phyloP scores from a whole-genome alignment of 129 eudicot genomes.

The Artemisia tridentata region DNA sequence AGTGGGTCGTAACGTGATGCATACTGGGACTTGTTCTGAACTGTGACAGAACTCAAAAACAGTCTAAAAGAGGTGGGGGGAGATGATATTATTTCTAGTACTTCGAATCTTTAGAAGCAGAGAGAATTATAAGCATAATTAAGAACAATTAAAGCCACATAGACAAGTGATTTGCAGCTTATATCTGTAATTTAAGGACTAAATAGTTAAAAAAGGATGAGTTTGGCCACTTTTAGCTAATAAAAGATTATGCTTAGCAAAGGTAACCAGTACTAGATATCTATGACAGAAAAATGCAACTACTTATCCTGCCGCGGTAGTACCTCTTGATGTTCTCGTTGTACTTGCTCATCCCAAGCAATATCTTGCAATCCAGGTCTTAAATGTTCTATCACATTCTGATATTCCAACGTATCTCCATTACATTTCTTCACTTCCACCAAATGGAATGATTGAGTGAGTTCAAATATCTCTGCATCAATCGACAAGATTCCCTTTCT shows the following conservation, averaged over 20 bases:
- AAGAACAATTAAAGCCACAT: neutral
- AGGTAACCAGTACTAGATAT: neutral
- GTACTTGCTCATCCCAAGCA: slow-evolving; percentile 62
- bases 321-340: slow-evolving; percentile 13
- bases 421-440: slow-evolving; percentile 60
- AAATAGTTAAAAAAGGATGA: neutral
- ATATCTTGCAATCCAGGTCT: slow-evolving; percentile 65
- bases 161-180: neutral
- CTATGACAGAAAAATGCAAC: neutral
- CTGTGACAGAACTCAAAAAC: neutral
- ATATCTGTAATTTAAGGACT: neutral
- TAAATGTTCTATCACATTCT: slow-evolving; percentile 44
- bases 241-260: neutral
- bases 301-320: slow-evolving; percentile 31
- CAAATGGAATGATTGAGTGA: slow-evolving; percentile 49
- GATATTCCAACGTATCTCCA: slow-evolving; percentile 71
- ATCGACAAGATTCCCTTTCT: slow-evolving; percentile 58
- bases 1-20: neutral
- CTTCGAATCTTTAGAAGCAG: neutral
- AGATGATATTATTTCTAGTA: neutral
- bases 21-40: neutral
- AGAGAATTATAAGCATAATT: neutral
- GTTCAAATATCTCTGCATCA: slow-evolving; percentile 73
- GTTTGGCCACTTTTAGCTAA: neutral
- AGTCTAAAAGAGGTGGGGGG: neutral